Evolutionary conservation across 2,329 filamentous ascomycete species (phyloP), one percentile per base, ranked within the genome.

Genomic region (Aureobasidium sp.): DNA sequence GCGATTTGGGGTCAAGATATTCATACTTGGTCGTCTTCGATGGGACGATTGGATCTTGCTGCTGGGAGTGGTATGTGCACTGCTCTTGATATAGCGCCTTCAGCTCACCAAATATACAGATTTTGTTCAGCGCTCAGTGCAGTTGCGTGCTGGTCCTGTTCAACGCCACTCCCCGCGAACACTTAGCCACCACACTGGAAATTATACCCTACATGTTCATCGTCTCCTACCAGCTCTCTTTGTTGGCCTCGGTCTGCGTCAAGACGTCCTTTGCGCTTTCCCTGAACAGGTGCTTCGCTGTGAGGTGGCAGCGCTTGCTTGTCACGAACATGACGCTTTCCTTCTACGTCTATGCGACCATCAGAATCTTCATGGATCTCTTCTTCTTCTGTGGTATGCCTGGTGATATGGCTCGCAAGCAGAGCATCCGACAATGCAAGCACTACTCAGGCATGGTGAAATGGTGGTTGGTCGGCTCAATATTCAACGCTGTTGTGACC

Each of bases 231-330:
- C 68, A 68, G 13, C 69, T 75, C 2, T 78, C 78, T 63, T 65
- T 77, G 41, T 61, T 73, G n/a, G 71, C 75, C 0, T 73, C 76
- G 64, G 72, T 76, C 63, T 65, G 73, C 17, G 66, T 78, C 63
- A 80, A 80, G 65, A 72, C 78, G 26, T 78, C 77, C 1, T 66
- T 80, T 5, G 76, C 72, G 8, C 66, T 79, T 39, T 78, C 79
- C 68, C 77, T 78, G 67, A 69, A 75, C 10, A 75, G 78, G 2
- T 74, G 79, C 51, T 70, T 78, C n/a, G 69, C 66, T 17, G 69
- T 72, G 39, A 61, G 53, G 20, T 78, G 75, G 73, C 77, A 79
- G 39, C 67, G 67, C 34, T 69, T 68, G 37, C 51, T 56, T 24
- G 63, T 71, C 41, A 67, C 73, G 36, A 34, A 26, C 29, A 39